Percentiles rank a stretch among this genome's conserved stretches.
phyloP scores from a whole-genome alignment of 2,329 filamentous ascomycete species.

The Apiospora kogelbergensis region DNA sequence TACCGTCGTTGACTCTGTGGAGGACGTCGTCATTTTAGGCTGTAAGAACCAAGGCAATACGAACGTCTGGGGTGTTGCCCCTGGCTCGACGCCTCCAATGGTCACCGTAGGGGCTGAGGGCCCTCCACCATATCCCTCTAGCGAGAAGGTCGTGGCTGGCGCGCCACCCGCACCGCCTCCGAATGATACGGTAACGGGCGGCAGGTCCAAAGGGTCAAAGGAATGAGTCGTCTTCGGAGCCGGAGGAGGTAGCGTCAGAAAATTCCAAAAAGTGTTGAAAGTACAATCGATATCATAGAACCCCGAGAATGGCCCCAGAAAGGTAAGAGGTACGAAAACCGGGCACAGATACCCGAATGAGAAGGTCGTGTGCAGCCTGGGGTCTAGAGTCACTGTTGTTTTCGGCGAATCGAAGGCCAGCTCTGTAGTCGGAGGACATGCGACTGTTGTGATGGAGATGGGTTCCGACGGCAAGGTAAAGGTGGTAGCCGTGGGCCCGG shows the following conservation, averaged over 20 bases:
- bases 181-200: background rate
- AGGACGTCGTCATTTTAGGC: too few relatives aligned
- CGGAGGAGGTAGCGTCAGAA: too few relatives aligned
- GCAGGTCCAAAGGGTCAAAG: background rate
- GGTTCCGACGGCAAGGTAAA: slow-evolving; percentile 11
- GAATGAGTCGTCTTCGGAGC: background rate
- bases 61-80: background rate
- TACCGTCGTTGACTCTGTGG: background rate
- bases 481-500: slow-evolving; percentile 16
- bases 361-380: background rate
- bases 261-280: slow-evolving; percentile 2
- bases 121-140: background rate
- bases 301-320: slow-evolving; percentile 5
- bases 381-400: background rate
- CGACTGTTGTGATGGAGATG: background rate
- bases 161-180: background rate
- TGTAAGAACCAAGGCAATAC: background rate
- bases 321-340: slow-evolving; percentile 15
- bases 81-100: background rate
- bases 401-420: background rate
- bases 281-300: background rate
- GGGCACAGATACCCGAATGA: slow-evolving; percentile 17
- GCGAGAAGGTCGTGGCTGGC: background rate
- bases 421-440: background rate
- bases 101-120: background rate